Evolutionary conservation across 2,329 filamentous ascomycete species (phyloP), one percentile per base, ranked within the genome.

Genomic region (Calonectria ilicicola): DNA sequence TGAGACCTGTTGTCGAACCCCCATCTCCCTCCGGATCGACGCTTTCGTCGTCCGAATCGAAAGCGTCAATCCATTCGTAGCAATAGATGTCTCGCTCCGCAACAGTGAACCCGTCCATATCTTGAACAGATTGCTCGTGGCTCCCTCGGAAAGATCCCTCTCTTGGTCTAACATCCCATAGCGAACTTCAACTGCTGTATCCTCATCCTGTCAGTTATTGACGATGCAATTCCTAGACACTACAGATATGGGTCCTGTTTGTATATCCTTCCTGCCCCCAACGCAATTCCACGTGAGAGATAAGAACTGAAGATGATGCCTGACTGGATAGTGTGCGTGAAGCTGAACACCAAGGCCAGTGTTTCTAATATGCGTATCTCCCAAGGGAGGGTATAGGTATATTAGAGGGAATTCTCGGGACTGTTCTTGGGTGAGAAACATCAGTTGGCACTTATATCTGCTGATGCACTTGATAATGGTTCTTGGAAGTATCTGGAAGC

Each of bases 11-110:
- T 6, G 60, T 64, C 15, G 72, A 73, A 17, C 21, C 1, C 10
- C 68, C 68, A 23, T 66, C 60, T 15, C 60, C 68, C 26, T 66
- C 72, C 1, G 60, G 56, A 35, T 63, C 6, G 23, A 64, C 23
- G 2, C 72, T 67, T 46, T 72, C 65, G 8, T 35, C 29, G 26
- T 72, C 67, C 15, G 64, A 74, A 58, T 68, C 58, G 9, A 65
- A 74, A 35, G 1, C 19, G 27, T 74, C 66, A 47, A 74, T 29
- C 70, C 70, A 74, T 14, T 74, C 70, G n/a, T 74, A 67, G 2
- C 29, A 40, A 47, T 72, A 72, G 32, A 74, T 70, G 2, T 60
- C 66, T 51, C 72, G 69, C 56, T 74, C 72, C 15, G 66, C 69
- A 67, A 70, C 38, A 23, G 69, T 47, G 14, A 62, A 65, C 21